Evolutionary conservation across 2,329 filamentous ascomycete genomes (phyloP), one percentile per base, ranked within the genome.

Genomic region (Fusarium transvaalense): DNA sequence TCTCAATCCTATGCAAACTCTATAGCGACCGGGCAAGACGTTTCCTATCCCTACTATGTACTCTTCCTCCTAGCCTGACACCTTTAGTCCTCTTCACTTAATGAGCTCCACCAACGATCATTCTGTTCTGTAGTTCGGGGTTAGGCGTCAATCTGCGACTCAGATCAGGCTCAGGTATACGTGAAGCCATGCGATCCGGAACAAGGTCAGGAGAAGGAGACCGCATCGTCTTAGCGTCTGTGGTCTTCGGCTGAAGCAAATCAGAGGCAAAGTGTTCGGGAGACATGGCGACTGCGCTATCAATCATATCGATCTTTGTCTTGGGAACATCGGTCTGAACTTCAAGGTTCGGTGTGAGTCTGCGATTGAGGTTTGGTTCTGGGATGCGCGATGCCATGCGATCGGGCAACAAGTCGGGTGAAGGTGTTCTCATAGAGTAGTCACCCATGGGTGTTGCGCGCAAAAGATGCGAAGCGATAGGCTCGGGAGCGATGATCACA

Each of bases 151-250:
- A 69, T 19, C 84, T 78, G 59, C 78, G 74, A 69, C 74, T 78
- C 29, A 85, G 76, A 21, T 76, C 77, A n/a, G 83, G 82, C 55
- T 85, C 84, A 10, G 82, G 82, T 45, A 88, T 84, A 50, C 86
- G 84, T 52, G 86, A 85, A 9, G 84, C 85, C 87, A 89, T 89
- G 50, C 86, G 82, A 73, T 90, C 88, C 12, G 86, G 87, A n/a
- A 89, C 75, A 32, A 90, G 78, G 53, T 90, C 88, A 3, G 86
- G 86, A 10, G 86, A 88, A 37, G 84, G 81, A 35, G 85, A 87
- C 25, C 86, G 81, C 29, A 87, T 71, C 6, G 84, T 83, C 68
- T 86, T 86, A 70, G 87, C 86, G 12, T 81, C 82, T 5, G 84
- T 84, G 3, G 86, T 85, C 13, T 83, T 84, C 23, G 83, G 82